Evolutionary conservation across 2,329 filamentous ascomycete genomes (phyloP).

Genomic region (Sclerotinia subarctica): DNA sequence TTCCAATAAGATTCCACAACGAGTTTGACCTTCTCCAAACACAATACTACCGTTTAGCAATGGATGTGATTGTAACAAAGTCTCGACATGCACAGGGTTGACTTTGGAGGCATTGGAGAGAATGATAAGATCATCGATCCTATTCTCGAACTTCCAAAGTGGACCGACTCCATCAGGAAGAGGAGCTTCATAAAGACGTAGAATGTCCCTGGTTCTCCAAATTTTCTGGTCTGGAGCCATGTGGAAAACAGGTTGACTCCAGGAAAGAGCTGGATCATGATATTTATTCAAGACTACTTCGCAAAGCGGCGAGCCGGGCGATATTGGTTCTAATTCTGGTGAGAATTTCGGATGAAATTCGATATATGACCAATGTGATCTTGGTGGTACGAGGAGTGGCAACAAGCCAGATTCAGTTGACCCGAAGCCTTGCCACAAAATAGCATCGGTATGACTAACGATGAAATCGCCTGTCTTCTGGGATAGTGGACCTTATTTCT

Average conservation of each 20-base stretch:
- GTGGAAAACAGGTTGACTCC: slow-evolving; percentile 41
- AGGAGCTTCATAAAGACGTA: slow-evolving; percentile 23
- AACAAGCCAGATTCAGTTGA: slow-evolving; percentile 37
- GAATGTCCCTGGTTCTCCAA: slow-evolving; percentile 46
- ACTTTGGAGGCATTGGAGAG: slow-evolving; percentile 47
- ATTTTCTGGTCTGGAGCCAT: slow-evolving; percentile 44
- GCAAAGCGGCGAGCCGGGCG: not conserved
- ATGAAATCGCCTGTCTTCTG: slow-evolving; percentile 6
- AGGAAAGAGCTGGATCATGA: not conserved
- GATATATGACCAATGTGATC: slow-evolving; percentile 39
- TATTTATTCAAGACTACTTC: slow-evolving; percentile 2
- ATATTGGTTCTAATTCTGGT: slow-evolving; percentile 26
- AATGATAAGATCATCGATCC: slow-evolving; percentile 43
- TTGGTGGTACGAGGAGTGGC: slow-evolving; percentile 28
- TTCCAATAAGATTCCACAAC: slow-evolving; percentile 28
- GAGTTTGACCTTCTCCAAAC: slow-evolving; percentile 37
- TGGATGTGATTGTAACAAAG: slow-evolving; percentile 38
- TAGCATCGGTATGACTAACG: not conserved
- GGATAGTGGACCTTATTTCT: slow-evolving; percentile 6
- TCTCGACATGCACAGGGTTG: slow-evolving; percentile 44
- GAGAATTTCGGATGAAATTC: slow-evolving; percentile 33
- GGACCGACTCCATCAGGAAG: slow-evolving; percentile 22
- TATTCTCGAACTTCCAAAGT: slow-evolving; percentile 40
- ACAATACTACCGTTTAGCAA: slow-evolving; percentile 38
- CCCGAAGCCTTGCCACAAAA: slow-evolving; percentile 8